A percentile compares a stretch with the other conserved stretches of the same genome.
phyloP scores from a whole-genome alignment of 164 flowering plant species.

The Kalanchoe fedtschenkoi region DNA sequence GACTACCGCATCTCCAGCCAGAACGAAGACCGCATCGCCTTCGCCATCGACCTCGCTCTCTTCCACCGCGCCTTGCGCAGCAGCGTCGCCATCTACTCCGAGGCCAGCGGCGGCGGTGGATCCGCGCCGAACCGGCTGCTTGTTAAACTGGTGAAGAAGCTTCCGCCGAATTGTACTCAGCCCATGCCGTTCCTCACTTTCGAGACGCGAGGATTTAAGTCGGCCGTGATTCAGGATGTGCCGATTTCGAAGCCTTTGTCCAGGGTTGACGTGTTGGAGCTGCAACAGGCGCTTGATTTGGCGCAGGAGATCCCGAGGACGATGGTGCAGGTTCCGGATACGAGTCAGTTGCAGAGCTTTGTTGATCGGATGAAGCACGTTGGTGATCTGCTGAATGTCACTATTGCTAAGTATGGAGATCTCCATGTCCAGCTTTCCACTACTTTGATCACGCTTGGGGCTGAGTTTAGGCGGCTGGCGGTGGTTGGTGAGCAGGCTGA shows the following conservation, averaged over 20 bases:
- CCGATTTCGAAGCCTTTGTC: conserved; percentile 90
- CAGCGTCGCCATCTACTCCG: conserved; percentile 41
- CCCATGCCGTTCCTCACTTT: conserved; percentile 83
- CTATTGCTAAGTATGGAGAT: conserved; percentile 69
- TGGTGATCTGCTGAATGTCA: conserved; percentile 62
- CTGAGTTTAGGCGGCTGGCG: conserved; percentile 58
- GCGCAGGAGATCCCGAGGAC: conserved; percentile 76
- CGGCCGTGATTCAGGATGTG: conserved; percentile 90
- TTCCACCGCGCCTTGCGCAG: conserved; percentile 82
- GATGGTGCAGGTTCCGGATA: conserved; percentile 65
- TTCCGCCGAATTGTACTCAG: conserved; percentile 49
- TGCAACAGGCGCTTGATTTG: conserved; percentile 63
- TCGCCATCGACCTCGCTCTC: conserved; percentile 63
- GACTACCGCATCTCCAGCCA: conserved; percentile 85
- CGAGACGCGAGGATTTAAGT: conserved; percentile 72
- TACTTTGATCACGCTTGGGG: conserved; percentile 59
- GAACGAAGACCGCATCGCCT: conserved; percentile 77
- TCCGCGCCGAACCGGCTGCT: conserved; percentile 40
- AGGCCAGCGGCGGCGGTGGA: conserved; percentile 17
- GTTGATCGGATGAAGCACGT: conserved; percentile 85
- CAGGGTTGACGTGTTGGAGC: conserved; percentile 58
- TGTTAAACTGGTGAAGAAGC: conserved; percentile 82
- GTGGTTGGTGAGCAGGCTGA: conserved; percentile 64
- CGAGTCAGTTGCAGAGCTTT: conserved; percentile 53
- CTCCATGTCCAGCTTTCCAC: conserved; percentile 66